These are phyloP conservation scores for Fraxinus angustifolia DNA, from an alignment of 305 asterid genomes.

Conservation along the genomic window DNA sequence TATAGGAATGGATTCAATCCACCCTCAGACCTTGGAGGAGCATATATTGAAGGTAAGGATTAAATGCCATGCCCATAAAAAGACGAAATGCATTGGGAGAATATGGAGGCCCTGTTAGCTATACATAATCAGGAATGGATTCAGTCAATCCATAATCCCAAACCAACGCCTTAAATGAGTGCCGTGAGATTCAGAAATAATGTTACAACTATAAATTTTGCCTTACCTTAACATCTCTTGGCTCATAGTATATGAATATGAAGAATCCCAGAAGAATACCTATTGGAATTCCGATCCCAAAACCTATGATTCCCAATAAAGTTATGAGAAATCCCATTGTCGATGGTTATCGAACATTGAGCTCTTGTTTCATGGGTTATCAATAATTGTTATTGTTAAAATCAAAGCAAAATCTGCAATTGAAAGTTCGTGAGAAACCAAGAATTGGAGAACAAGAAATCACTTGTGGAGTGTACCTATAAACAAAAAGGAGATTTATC, in stretches of 20 bases:
- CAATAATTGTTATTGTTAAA: constrained; percentile 12
- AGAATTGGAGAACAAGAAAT: constrained; percentile 13
- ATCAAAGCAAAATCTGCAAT: neutral
- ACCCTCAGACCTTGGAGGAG: neutral
- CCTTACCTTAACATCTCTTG: constrained; percentile 45
- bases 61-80: neutral
- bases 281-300: constrained; percentile 55
- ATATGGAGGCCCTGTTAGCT: neutral
- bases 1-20: neutral
- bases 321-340: constrained; percentile 53
- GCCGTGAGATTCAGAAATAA: neutral
- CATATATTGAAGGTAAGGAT: neutral
- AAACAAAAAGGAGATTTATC: neutral
- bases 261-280: constrained; percentile 66
- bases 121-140: neutral
- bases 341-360: constrained; percentile 16
- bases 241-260: constrained; percentile 46
- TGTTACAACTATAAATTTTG: neutral
- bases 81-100: neutral
- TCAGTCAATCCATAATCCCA: neutral
- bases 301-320: constrained; percentile 48
- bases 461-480: neutral
- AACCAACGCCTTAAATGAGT: neutral
- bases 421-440: constrained; percentile 4
- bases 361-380: constrained; percentile 19